These are phyloP conservation scores for Fusarium nanum DNA, from an alignment of 2,329 filamentous ascomycete species.

Conservation along the genomic window DNA sequence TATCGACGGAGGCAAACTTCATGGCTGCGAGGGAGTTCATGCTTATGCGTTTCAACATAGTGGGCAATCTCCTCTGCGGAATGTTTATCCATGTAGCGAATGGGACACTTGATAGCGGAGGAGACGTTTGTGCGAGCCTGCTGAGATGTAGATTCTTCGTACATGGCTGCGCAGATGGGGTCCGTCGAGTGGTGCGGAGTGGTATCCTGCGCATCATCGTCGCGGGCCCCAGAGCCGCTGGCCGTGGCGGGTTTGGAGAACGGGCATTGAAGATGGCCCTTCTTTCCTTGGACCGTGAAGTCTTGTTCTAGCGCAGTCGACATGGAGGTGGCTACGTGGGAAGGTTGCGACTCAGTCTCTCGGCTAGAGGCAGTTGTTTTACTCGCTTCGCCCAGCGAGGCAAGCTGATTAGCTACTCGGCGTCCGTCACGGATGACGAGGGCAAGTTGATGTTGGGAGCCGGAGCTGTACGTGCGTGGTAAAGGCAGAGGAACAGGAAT, in stretches of 20 bases:
- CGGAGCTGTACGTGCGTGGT: constrained; percentile 58
- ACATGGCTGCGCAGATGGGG: constrained; percentile 73
- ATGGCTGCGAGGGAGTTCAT: constrained; percentile 92
- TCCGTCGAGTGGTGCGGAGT: constrained; percentile 65
- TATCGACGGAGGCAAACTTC: constrained; percentile 92
- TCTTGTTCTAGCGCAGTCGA: constrained; percentile 83
- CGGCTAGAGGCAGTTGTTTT: constrained; percentile 64
- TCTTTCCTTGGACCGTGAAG: constrained; percentile 87
- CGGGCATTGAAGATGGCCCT: constrained; percentile 82
- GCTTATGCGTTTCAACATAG: constrained; percentile 95
- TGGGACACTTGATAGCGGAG: constrained; percentile 79
- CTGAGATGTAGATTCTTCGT: constrained; percentile 68
- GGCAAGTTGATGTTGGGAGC: constrained; percentile 66
- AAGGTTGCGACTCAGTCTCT: constrained; percentile 59
- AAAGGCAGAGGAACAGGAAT: constrained; percentile 67
- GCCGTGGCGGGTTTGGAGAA: constrained; percentile 67
- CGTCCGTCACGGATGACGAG: constrained; percentile 73
- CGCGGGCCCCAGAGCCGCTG: constrained; percentile 44
- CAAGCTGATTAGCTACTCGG: constrained; percentile 66
- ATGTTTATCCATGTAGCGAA: constrained; percentile 91
- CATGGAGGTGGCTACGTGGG: constrained; percentile 64
- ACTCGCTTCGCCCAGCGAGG: constrained; percentile 61
- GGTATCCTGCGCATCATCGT: constrained; percentile 50
- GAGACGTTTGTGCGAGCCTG: constrained; percentile 62
- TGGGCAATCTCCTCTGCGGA: constrained; percentile 92